Evolutionary conservation across 192 early-diverging fungal genomes (phyloP).

Genomic region (Podila verticillata): DNA sequence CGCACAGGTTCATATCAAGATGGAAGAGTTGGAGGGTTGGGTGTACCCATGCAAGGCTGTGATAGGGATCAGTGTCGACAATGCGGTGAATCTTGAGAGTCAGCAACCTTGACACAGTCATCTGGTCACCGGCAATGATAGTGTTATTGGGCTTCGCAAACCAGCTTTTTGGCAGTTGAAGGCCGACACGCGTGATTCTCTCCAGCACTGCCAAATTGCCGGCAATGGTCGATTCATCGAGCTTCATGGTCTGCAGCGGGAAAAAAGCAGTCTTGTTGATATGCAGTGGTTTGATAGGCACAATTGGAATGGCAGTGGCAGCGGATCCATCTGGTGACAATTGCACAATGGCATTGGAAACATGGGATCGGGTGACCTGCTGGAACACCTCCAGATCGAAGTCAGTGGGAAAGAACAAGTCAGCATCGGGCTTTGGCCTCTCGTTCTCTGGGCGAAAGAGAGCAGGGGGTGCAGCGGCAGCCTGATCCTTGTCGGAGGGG

Average conservation of each 20-base stretch:
- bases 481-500: conserved; percentile 9
- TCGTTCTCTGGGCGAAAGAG: conserved; percentile 20
- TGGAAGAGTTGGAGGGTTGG: conserved; percentile 16
- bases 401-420: conserved; percentile 14
- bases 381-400: conserved; percentile 14
- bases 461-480: conserved; percentile 3
- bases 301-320: conserved; percentile 6
- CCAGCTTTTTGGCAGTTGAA: conserved; percentile 19
- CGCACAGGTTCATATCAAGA: conserved; percentile 2
- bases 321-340: conserved; percentile 8
- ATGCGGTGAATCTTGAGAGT: conserved; percentile 17
- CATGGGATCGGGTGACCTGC: conserved; percentile 3
- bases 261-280: conserved; percentile 8
- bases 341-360: conserved; percentile 7
- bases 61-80: conserved; percentile 8
- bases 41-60: conserved; percentile 19
- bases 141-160: conserved; percentile 11
- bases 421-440: conserved; percentile 1
- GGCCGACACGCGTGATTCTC: conserved; percentile 1
- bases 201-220: conserved; percentile 26
- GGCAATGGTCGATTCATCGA: conserved; percentile 25
- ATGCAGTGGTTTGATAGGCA: conserved; percentile 9
- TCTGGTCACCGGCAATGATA: conserved; percentile 14
- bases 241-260: conserved; percentile 26
- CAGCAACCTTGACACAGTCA: conserved; percentile 21